Conservation (phyloP, 176 grass and related monocot species). For the bread wheat (Triticum aestivum) region DNA sequence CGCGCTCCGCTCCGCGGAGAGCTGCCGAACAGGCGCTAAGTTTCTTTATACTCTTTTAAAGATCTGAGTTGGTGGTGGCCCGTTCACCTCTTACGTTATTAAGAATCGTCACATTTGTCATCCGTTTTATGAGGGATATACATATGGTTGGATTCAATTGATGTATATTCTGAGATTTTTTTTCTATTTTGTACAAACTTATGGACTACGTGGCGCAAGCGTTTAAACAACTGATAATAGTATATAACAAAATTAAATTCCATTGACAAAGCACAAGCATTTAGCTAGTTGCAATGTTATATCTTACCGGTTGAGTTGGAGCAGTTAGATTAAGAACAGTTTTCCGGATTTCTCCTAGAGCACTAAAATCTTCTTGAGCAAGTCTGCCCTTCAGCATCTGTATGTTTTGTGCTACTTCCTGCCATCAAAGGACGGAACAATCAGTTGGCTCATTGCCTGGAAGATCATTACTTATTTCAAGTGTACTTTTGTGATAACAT, state of each 20-base stretch:
- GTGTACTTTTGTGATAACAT: background rate
- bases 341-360: constrained; percentile 70
- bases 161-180: background rate
- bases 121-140: background rate
- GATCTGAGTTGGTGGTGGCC: background rate
- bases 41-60: background rate
- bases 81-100: background rate
- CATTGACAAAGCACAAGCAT: background rate
- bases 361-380: constrained; percentile 64
- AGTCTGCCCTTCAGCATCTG: constrained; percentile 65
- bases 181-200: background rate
- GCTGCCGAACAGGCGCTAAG: background rate
- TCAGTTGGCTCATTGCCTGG: background rate
- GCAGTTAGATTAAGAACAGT: constrained; percentile 63
- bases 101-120: background rate
- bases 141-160: background rate
- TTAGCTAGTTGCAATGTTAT: background rate
- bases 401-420: constrained; percentile 72
- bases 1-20: too few relatives aligned
- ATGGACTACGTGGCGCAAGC: background rate
- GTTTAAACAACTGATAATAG: background rate
- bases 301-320: constrained; percentile 71
- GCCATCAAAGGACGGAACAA: constrained; percentile 34
- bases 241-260: background rate
- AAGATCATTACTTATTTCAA: constrained; percentile 16